A percentile compares a stretch with the other conserved stretches of the same genome.
Conservation (phyloP, 1,139 yeast genomes). For the Yamadazyma diddensiae region DNA sequence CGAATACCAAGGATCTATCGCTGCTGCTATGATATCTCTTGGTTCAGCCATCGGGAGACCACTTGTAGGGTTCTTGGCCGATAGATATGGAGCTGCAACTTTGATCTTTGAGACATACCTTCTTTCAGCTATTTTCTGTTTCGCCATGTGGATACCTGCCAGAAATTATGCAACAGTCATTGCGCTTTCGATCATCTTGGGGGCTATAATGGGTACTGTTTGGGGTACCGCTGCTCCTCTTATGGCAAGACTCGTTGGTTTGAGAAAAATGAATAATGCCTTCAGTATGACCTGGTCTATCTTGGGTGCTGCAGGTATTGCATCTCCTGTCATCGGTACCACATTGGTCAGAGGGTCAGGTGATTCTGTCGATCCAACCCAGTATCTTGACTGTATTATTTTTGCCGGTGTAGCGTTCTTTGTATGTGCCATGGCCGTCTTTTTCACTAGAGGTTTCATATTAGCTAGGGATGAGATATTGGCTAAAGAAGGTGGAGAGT, state of each 20-base stretch:
- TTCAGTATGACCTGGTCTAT: constrained; percentile 49
- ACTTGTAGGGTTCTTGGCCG: constrained; percentile 35
- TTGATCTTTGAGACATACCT: constrained; percentile 25
- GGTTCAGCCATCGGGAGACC: constrained; percentile 45
- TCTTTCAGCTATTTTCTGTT: constrained; percentile 23
- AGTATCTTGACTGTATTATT: constrained; percentile 47
- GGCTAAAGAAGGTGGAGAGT: constrained; percentile 14
- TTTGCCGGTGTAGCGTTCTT: constrained; percentile 52
- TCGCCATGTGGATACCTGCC: constrained; percentile 39
- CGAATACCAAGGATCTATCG: constrained; percentile 39
- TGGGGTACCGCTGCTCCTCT: constrained; percentile 31
- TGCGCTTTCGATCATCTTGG: constrained; percentile 24
- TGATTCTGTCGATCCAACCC: constrained; percentile 38
- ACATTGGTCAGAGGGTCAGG: constrained; percentile 36
- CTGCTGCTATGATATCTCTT: constrained; percentile 43
- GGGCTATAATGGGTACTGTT: constrained; percentile 28
- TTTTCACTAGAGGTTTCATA: constrained; percentile 47
- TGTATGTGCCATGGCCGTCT: constrained; percentile 36
- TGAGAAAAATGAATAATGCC: constrained; percentile 46
- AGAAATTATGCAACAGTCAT: constrained; percentile 29
- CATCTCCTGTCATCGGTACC: constrained; percentile 54
- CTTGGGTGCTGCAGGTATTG: constrained; percentile 44
- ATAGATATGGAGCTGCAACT: constrained; percentile 37
- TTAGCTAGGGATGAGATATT: constrained; percentile 41
- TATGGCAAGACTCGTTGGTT: constrained; percentile 41